Evolutionary conservation across 2,329 filamentous ascomycete species (phyloP).

Genomic region (Nigrospora osmanthi): DNA sequence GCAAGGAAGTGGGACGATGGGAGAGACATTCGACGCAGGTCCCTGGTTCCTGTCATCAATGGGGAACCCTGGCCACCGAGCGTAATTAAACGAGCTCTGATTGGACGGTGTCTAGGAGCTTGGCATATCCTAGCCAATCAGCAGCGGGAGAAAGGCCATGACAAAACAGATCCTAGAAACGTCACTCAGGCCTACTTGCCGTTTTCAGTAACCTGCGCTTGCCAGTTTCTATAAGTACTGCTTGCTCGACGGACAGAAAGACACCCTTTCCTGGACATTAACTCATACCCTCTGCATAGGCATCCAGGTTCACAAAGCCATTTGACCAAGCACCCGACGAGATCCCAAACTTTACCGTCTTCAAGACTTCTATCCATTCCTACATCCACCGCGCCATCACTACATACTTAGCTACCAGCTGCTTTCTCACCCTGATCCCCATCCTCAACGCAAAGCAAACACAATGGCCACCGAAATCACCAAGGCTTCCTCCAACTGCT

Average conservation of each 20-base stretch:
- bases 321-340: neutral
- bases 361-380: no score
- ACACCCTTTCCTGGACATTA: neutral
- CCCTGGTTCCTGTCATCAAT: no score
- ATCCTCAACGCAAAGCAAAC: slow-evolving; percentile 4
- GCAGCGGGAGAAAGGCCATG: neutral
- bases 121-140: neutral
- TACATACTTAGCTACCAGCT: no score
- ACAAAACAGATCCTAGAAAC: neutral
- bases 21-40: no score
- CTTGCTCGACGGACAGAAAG: neutral
- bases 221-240: neutral
- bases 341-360: neutral
- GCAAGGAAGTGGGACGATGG: no score
- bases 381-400: neutral
- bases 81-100: neutral
- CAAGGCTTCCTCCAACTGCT: slow-evolving; percentile 42
- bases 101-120: neutral
- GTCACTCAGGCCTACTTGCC: slow-evolving; percentile 1
- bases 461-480: slow-evolving; percentile 23
- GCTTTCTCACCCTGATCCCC: neutral
- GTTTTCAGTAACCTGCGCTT: neutral
- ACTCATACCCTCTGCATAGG: no score
- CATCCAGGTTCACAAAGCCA: neutral
- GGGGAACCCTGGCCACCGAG: neutral